Conservation (phyloP, 73 alveolate genomes). For the Paramecium caudatum region DNA sequence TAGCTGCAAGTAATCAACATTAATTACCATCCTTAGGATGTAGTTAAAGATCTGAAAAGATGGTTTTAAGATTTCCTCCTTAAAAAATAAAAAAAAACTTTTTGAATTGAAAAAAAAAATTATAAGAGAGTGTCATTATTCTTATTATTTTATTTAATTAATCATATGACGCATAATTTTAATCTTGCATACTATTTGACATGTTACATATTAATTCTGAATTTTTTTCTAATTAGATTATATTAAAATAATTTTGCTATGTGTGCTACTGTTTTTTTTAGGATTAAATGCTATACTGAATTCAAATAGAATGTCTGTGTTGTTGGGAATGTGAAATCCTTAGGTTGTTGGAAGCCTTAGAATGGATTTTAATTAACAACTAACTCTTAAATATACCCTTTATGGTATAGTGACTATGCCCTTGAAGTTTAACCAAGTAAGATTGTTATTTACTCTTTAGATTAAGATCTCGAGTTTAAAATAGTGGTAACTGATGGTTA, state of each 20-base stretch:
- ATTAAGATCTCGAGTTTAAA: not conserved
- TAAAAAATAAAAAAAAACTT: too few species aligned
- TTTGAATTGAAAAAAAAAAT: too few species aligned
- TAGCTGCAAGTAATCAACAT: not conserved
- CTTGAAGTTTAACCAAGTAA: not conserved
- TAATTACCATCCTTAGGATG: not conserved
- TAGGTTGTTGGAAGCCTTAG: not conserved
- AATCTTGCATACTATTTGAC: too few species aligned
- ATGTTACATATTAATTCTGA: too few species aligned
- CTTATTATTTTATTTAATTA: too few species aligned
- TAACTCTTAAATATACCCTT: not conserved
- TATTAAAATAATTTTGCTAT: too few species aligned
- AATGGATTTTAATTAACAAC: not conserved
- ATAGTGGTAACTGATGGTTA: not conserved
- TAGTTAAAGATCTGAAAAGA: too few species aligned
- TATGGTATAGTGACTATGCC: conserved; percentile 23
- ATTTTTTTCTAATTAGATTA: too few species aligned
- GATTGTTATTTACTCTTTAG: not conserved
- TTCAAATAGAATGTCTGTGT: conserved; percentile 4
- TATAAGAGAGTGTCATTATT: too few species aligned
- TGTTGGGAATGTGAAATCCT: not conserved
- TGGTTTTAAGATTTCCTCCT: too few species aligned
- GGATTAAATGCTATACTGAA: not conserved
- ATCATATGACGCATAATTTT: too few species aligned
- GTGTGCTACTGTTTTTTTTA: conserved; percentile 34